phyloP scores from a whole-genome alignment of 768 basidiomycete genomes.

The Naganishia onofrii region DNA sequence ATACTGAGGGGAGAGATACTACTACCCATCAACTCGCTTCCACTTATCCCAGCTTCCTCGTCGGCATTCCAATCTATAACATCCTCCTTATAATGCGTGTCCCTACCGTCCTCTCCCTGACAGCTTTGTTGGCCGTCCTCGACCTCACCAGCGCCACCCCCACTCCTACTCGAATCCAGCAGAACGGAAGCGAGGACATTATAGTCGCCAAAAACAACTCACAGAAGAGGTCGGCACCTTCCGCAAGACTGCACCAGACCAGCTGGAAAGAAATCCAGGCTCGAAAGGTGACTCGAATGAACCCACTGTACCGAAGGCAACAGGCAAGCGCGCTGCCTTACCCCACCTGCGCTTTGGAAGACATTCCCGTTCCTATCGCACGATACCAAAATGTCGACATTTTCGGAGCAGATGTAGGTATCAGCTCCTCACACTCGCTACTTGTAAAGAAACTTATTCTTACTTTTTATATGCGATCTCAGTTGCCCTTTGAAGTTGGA shows the following conservation, averaged over 20 bases:
- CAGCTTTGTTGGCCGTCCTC: neutral
- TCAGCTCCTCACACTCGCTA: too few relatives aligned
- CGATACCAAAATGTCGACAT: neutral
- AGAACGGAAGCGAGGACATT: neutral
- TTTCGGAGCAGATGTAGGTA: neutral
- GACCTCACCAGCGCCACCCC: neutral
- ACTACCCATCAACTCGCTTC: neutral
- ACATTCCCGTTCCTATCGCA: neutral
- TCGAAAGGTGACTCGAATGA: constrained; percentile 7
- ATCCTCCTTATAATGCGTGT: neutral
- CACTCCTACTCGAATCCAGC: neutral
- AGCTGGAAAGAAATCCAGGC: constrained; percentile 15
- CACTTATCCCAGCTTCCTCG: neutral
- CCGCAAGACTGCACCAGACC: neutral
- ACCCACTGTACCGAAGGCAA: constrained; percentile 13
- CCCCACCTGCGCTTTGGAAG: neutral
- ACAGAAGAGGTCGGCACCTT: neutral
- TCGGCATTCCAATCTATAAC: neutral
- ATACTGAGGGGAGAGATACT: neutral
- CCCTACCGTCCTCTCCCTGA: neutral
- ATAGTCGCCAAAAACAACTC: neutral
- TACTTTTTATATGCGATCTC: neutral
- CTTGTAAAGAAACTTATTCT: neutral
- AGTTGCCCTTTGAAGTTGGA: neutral
- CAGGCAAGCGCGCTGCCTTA: neutral